Conservation (phyloP, 306 rosid species). For the Gastrolobium bilobum region DNA sequence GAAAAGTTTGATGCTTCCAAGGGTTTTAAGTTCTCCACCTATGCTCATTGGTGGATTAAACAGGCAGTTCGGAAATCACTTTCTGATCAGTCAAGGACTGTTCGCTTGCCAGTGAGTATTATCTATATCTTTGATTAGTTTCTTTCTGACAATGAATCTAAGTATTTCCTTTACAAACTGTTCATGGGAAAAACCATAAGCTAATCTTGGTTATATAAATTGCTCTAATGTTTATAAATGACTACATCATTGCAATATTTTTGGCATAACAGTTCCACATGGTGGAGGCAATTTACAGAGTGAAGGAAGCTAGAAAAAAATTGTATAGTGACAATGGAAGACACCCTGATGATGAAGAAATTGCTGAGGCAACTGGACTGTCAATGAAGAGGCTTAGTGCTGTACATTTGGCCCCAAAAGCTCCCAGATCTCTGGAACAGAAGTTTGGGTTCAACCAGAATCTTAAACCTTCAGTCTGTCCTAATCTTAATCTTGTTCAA, state of each 20-base stretch:
- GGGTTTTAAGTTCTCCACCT: conserved; percentile 98
- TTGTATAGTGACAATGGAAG: conserved; percentile 80
- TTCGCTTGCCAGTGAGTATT: conserved; percentile 91
- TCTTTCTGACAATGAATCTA: conserved; percentile 17
- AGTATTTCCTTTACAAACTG: conserved; percentile 4
- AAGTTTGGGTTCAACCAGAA: conserved; percentile 86
- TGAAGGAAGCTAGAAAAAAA: conserved; percentile 88
- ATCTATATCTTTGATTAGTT: conserved; percentile 18
- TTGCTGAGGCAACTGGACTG: conserved; percentile 88
- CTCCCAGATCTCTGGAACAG: conserved; percentile 93
- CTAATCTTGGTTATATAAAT: conserved; percentile 37
- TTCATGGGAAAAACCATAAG: not conserved
- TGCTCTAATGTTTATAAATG: conserved; percentile 31
- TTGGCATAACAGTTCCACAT: conserved; percentile 80
- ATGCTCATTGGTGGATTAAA: conserved; percentile 99
- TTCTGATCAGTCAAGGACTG: conserved; percentile 87
- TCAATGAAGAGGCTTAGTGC: conserved; percentile 93
- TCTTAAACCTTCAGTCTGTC: conserved; percentile 91
- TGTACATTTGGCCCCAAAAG: conserved; percentile 88
- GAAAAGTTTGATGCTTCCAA: conserved; percentile 96
- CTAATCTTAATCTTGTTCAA: conserved; percentile 44
- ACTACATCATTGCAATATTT: conserved; percentile 38
- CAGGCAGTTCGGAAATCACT: conserved; percentile 91
- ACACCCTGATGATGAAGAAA: conserved; percentile 80
- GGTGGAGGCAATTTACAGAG: conserved; percentile 95